Evolutionary conservation across 1,284 basidiomycete genomes (phyloP).

Genomic region (Wallemia ichthyophaga): DNA sequence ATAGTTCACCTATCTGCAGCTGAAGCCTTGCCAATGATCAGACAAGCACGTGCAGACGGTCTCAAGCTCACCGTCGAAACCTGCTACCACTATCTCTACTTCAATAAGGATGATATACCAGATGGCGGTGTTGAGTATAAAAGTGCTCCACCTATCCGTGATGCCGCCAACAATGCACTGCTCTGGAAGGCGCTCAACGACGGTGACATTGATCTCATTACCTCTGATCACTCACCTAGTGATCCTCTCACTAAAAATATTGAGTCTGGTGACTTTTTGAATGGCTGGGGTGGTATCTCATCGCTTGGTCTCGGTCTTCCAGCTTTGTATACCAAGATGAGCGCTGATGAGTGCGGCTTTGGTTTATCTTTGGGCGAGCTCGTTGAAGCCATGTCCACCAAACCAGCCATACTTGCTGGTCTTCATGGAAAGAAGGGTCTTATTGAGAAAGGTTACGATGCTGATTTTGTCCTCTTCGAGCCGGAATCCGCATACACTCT

Average conservation of each 20-base stretch:
- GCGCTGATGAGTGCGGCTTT: not conserved
- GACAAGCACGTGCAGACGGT: conserved; percentile 30
- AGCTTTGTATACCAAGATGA: not conserved
- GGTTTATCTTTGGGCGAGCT: conserved; percentile 23
- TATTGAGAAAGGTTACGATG: conserved; percentile 40
- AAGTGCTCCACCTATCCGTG: conserved; percentile 77
- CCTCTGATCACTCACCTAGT: conserved; percentile 81
- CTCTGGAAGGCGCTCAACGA: conserved; percentile 51
- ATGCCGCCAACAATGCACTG: conserved; percentile 31
- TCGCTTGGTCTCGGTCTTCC: conserved; percentile 56
- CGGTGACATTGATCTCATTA: conserved; percentile 59
- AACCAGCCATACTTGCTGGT: conserved; percentile 46
- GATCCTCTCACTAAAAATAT: conserved; percentile 45
- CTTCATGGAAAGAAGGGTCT: conserved; percentile 36
- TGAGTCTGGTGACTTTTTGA: conserved; percentile 47
- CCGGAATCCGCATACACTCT: conserved; percentile 27
- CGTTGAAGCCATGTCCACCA: conserved; percentile 36
- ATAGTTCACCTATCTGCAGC: conserved; percentile 76
- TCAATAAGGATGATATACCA: conserved; percentile 21
- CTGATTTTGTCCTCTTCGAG: conserved; percentile 59
- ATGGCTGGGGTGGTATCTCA: conserved; percentile 74
- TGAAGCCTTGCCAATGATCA: conserved; percentile 40
- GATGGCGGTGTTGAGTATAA: conserved; percentile 51
- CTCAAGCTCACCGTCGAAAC: conserved; percentile 57
- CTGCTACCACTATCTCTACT: conserved; percentile 67